These are phyloP conservation scores for Orbilia brochopaga DNA, from an alignment of 2,329 filamentous ascomycete genomes.

Conservation along the genomic window DNA sequence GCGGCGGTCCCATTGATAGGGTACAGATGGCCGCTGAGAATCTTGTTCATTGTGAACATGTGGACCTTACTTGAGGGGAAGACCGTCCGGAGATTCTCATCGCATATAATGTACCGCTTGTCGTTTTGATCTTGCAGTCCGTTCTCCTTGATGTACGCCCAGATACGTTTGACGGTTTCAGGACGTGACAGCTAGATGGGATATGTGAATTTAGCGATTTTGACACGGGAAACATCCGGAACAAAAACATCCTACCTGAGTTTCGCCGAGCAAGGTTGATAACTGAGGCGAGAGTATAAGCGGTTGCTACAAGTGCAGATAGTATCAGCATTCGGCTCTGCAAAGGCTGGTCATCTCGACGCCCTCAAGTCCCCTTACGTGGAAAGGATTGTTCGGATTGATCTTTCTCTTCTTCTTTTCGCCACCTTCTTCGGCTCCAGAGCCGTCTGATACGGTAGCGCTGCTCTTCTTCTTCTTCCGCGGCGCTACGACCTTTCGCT, in stretches of 20 bases:
- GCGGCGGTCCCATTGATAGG: conserved; percentile 58
- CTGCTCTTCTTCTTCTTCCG: conserved; percentile 71
- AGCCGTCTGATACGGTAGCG: conserved; percentile 75
- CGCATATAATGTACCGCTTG: conserved; percentile 90
- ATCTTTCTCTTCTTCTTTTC: conserved; percentile 70
- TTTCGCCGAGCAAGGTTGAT: conserved; percentile 72
- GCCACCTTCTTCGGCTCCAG: conserved; percentile 56
- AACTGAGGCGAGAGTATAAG: conserved; percentile 75
- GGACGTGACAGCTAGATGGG: conserved; percentile 77
- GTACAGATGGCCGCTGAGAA: conserved; percentile 87
- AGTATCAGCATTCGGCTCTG: background rate
- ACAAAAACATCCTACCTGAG: conserved; percentile 63
- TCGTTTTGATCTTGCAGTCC: conserved; percentile 89
- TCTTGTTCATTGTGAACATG: conserved; percentile 99
- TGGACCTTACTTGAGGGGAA: conserved; percentile 86
- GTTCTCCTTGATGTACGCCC: conserved; percentile 89
- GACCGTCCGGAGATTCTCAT: conserved; percentile 86
- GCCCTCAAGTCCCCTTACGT: conserved; percentile 63
- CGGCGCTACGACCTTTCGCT: conserved; percentile 71
- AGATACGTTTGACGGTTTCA: conserved; percentile 94
- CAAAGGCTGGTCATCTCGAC: background rate
- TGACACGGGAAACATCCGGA: background rate
- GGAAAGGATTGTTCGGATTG: conserved; percentile 85
- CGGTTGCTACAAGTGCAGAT: conserved; percentile 61
- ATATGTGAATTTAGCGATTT: background rate